These are phyloP conservation scores for Cymbopogon citratus DNA, from an alignment of 176 grass and related monocot species.

Conservation along the genomic window DNA sequence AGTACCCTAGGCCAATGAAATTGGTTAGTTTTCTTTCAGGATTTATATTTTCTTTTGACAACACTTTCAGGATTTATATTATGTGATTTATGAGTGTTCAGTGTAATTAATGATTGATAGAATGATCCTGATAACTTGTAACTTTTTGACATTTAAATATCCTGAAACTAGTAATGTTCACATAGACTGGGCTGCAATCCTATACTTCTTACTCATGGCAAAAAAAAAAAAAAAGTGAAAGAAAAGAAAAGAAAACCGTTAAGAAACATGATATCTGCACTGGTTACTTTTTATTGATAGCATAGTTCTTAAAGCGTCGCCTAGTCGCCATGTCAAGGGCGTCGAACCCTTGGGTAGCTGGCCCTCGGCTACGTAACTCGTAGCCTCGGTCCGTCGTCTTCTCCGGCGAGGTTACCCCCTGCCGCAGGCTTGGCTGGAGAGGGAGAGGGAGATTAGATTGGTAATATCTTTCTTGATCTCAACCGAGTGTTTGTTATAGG, in stretches of 20 bases:
- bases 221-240: neutral
- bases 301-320: too few relatives aligned
- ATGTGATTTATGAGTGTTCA: neutral
- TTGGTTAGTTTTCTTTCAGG: conserved; percentile 44
- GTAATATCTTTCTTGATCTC: too few relatives aligned
- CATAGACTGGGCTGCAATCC: neutral
- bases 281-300: neutral
- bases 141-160: neutral
- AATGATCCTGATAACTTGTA: neutral
- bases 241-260: neutral
- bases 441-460: too few relatives aligned
- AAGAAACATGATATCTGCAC: neutral
- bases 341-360: too few relatives aligned
- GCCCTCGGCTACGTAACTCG: too few relatives aligned
- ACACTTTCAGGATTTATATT: conserved; percentile 7
- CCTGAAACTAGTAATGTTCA: neutral
- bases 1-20: conserved; percentile 66
- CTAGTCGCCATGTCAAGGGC: too few relatives aligned
- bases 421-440: too few relatives aligned
- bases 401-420: too few relatives aligned
- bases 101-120: neutral
- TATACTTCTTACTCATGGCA: neutral
- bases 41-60: too few relatives aligned
- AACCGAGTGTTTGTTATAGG: too few relatives aligned
- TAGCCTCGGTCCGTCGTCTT: too few relatives aligned